A percentile compares a stretch with the other conserved stretches of the same genome.
Conservation (phyloP, 1,139 yeast species). For the Ashbya aceris region DNA sequence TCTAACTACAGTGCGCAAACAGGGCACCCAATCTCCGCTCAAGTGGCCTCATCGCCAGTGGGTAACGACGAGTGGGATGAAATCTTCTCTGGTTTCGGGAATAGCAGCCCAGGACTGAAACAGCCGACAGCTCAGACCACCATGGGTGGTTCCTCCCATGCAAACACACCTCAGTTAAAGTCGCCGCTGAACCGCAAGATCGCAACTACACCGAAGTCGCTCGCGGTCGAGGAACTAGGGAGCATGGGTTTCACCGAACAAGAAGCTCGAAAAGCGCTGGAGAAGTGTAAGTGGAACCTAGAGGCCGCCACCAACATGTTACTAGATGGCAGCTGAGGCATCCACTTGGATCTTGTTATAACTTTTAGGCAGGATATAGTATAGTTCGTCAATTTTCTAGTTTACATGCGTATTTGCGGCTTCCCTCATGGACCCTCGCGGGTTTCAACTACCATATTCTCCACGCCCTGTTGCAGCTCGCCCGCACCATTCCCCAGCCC, state of each 20-base stretch:
- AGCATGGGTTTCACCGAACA: constrained; percentile 81
- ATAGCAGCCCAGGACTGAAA: constrained; percentile 17
- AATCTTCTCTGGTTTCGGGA: constrained; percentile 82
- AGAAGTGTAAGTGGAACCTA: constrained; percentile 61
- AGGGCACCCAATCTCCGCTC: background rate
- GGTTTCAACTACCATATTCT: constrained; percentile 23
- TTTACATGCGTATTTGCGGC: background rate
- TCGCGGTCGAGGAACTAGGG: constrained; percentile 62
- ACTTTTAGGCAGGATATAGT: background rate
- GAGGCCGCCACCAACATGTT: constrained; percentile 79
- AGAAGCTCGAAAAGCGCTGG: constrained; percentile 60
- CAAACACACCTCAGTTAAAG: constrained; percentile 7
- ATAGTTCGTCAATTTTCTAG: background rate
- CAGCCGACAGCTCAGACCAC: constrained; percentile 3
- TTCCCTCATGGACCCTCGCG: constrained; percentile 5
- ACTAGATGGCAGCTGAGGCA: constrained; percentile 49
- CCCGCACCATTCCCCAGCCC: constrained; percentile 16
- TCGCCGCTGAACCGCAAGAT: constrained; percentile 25
- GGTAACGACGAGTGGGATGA: constrained; percentile 86
- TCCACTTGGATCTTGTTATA: background rate
- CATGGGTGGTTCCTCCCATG: constrained; percentile 5
- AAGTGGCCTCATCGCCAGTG: constrained; percentile 12
- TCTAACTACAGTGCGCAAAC: background rate
- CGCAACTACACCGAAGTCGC: constrained; percentile 35
- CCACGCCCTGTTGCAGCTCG: constrained; percentile 22